These are phyloP conservation scores for Kwoniella botswanensis DNA, from an alignment of 768 basidiomycete species.

Conservation along the genomic window DNA sequence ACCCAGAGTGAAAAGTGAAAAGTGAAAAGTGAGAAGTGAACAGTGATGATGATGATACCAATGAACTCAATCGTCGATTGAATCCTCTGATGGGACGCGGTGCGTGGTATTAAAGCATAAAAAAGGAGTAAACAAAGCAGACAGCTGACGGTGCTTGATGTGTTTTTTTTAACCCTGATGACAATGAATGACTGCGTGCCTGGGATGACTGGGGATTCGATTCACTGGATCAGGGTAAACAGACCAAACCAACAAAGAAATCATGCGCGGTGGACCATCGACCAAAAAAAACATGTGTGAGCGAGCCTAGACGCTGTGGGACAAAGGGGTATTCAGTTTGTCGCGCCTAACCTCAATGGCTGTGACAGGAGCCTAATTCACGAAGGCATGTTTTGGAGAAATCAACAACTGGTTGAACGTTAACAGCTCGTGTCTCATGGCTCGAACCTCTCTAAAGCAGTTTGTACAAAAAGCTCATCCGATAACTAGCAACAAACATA, in stretches of 20 bases:
- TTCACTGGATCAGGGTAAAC: neutral
- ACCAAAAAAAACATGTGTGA: too few species aligned
- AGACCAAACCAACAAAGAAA: constrained; percentile 3
- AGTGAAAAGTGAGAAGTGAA: neutral
- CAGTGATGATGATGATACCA: neutral
- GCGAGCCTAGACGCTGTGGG: too few species aligned
- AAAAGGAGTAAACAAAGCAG: neutral
- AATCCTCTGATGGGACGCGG: neutral
- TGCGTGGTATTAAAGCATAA: neutral
- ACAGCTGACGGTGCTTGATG: neutral
- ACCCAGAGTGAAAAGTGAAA: neutral
- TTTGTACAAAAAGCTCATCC: too few species aligned
- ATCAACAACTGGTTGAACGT: neutral
- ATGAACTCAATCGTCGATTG: neutral
- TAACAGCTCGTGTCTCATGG: too few species aligned
- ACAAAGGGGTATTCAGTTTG: too few species aligned
- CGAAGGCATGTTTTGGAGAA: neutral
- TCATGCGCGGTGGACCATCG: neutral
- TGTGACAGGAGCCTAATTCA: neutral
- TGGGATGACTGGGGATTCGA: neutral
- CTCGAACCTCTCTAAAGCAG: too few species aligned
- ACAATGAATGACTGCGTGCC: neutral
- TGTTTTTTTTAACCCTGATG: too few species aligned
- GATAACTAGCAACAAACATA: too few species aligned
- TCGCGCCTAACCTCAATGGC: too few species aligned